Conservation (phyloP, 352 stramenopile genomes). For the Pythium diclinum region DNA sequence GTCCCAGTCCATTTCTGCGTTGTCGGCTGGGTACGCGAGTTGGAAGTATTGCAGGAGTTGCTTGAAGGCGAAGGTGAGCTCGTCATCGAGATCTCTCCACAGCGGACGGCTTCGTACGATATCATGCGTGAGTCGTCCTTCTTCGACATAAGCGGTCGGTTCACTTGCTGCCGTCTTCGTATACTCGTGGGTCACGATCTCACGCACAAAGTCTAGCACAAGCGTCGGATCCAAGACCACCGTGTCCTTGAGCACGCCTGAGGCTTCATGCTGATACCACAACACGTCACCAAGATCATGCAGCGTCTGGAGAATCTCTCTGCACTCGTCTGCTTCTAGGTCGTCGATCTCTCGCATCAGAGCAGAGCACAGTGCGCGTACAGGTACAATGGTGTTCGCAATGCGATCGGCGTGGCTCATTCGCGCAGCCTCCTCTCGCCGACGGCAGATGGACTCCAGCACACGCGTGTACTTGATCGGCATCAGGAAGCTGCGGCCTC, state of each 20-base stretch:
- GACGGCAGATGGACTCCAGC: not conserved
- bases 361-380: not conserved
- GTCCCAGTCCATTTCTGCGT: constrained; percentile 11
- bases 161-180: not conserved
- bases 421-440: not conserved
- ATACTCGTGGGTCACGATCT: constrained; percentile 21
- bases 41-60: constrained; percentile 23
- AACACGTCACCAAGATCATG: constrained; percentile 23
- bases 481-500: not conserved
- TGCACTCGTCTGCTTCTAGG: constrained; percentile 9
- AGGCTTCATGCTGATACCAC: constrained; percentile 18
- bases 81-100: constrained; percentile 18
- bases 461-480: not conserved
- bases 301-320: constrained; percentile 6
- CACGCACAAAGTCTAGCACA: constrained; percentile 29
- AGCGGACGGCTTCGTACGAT: constrained; percentile 6
- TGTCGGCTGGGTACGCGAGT: constrained; percentile 23
- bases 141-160: not conserved
- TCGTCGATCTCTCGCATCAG: constrained; percentile 14
- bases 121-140: constrained; percentile 18
- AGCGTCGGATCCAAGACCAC: constrained; percentile 28
- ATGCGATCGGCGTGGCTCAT: constrained; percentile 2
- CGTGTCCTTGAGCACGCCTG: constrained; percentile 7
- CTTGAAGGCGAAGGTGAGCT: constrained; percentile 24
- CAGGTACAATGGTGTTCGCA: constrained; percentile 1